Percentiles rank a stretch among this genome's conserved stretches.
phyloP scores from a whole-genome alignment of 73 alveolate species.

The Uronychia binucleata region DNA sequence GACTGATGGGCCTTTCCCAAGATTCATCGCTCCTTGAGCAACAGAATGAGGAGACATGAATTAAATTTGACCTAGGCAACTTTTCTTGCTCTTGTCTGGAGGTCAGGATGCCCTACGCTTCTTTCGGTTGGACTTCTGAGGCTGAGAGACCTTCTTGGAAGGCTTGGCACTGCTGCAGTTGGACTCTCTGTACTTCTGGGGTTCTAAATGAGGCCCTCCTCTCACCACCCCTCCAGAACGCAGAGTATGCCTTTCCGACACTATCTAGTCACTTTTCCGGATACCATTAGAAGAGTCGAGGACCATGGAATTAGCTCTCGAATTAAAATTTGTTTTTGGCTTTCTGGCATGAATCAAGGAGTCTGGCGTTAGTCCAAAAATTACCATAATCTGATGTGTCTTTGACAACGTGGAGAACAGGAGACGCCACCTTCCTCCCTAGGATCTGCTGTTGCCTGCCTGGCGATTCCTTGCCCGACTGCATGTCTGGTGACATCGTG shows the following conservation, averaged over 20 bases:
- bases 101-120: background rate
- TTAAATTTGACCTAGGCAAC: background rate
- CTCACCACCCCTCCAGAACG: background rate
- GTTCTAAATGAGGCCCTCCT: background rate
- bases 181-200: background rate
- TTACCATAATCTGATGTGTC: background rate
- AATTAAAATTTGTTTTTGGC: background rate
- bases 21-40: background rate
- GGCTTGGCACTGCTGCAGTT: background rate
- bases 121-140: background rate
- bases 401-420: background rate
- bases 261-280: background rate
- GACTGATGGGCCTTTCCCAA: background rate
- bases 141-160: background rate
- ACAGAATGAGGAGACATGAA: background rate
- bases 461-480: background rate
- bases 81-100: background rate
- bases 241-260: background rate
- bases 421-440: background rate
- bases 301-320: background rate
- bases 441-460: background rate
- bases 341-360: background rate
- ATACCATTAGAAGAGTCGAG: background rate
- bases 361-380: no score
- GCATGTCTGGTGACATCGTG: background rate